Evolutionary conservation across 805 yeast species (phyloP).

Genomic region (Jamesozyma lodderae): DNA sequence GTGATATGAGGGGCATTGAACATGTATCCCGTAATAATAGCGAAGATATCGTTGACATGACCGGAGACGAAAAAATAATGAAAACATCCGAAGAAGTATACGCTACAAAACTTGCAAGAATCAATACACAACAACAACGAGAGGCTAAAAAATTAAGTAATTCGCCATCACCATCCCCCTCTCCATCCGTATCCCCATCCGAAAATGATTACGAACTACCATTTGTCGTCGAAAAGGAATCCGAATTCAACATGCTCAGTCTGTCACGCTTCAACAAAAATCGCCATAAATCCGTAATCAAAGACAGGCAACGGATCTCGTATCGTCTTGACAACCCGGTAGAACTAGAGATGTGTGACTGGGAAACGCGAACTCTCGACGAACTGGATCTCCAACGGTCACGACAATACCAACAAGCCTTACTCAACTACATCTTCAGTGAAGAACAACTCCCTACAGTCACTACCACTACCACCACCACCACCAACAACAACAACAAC

Average conservation of each 20-base stretch:
- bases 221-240: background rate
- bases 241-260: background rate
- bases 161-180: too few species aligned
- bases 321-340: constrained; percentile 17
- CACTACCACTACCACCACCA: too few species aligned
- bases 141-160: too few species aligned
- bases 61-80: background rate
- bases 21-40: too few species aligned
- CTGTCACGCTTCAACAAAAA: background rate
- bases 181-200: background rate
- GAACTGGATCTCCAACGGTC: constrained; percentile 13
- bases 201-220: background rate
- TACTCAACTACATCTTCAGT: constrained; percentile 9
- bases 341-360: constrained; percentile 19
- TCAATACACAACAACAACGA: background rate
- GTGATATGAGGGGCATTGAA: background rate
- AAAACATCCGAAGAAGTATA: background rate
- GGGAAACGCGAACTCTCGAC: constrained; percentile 17
- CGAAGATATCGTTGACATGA: background rate
- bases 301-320: background rate
- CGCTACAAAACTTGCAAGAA: background rate
- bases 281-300: background rate
- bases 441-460: too few species aligned
- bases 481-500: too few species aligned
- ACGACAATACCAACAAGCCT: constrained; percentile 8